These are phyloP conservation scores for Saccharomycopsis malanga DNA, from an alignment of 805 yeast genomes.

Conservation along the genomic window DNA sequence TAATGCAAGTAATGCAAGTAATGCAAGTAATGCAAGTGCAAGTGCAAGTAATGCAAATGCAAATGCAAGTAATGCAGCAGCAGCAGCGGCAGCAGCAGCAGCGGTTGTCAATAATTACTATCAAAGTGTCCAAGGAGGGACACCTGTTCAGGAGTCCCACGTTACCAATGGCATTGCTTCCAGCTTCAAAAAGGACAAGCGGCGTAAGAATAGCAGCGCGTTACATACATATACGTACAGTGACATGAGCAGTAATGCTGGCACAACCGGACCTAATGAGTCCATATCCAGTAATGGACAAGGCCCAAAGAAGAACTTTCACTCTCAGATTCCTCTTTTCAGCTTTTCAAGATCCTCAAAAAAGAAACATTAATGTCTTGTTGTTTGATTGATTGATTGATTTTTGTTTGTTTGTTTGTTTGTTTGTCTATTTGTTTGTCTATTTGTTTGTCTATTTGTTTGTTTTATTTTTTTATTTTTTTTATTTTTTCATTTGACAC, in stretches of 20 bases:
- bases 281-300: neutral
- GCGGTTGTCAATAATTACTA: neutral
- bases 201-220: conserved; percentile 1
- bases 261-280: neutral
- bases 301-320: conserved; percentile 13
- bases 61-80: neutral
- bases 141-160: neutral
- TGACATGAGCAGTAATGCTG: neutral
- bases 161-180: conserved; percentile 12
- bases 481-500: neutral
- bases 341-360: conserved; percentile 17
- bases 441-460: too few relatives aligned
- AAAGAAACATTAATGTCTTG: conserved; percentile 9
- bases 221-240: conserved; percentile 1
- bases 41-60: neutral
- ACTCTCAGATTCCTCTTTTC: conserved; percentile 20
- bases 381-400: neutral
- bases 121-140: neutral
- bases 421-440: too few relatives aligned
- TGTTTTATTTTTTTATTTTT: neutral
- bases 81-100: neutral
- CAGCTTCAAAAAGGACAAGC: conserved; percentile 10
- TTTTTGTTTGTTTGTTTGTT: neutral
- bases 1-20: neutral
- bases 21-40: neutral